Conservation (phyloP, 2,329 filamentous ascomycete genomes). For the Venturia asperata region DNA sequence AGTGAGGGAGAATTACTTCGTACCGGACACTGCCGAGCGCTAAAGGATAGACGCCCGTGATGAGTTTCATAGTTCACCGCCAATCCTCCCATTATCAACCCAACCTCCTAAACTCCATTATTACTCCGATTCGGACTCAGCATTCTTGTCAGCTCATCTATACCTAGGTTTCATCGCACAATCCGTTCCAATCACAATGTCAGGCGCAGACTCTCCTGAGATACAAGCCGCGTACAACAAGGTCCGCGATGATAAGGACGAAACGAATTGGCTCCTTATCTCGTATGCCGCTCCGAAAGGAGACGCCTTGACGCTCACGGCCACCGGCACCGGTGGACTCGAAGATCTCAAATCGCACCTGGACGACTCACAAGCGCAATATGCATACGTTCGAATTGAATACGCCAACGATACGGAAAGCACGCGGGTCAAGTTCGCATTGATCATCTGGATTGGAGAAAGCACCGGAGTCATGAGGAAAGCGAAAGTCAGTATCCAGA, state of each 20-base stretch:
- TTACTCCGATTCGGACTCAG: not conserved
- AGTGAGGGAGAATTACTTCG: not conserved
- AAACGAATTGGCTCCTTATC: slow-evolving; percentile 60
- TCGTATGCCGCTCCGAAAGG: slow-evolving; percentile 51
- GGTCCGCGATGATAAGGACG: slow-evolving; percentile 59
- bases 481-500: slow-evolving; percentile 61
- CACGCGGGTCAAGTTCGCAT: slow-evolving; percentile 60
- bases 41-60: not conserved
- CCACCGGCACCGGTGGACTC: slow-evolving; percentile 55
- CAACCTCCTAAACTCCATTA: not conserved
- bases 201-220: slow-evolving; percentile 37
- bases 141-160: not conserved
- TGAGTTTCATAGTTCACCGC: not conserved
- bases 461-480: slow-evolving; percentile 61
- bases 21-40: not conserved
- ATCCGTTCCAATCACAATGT: not conserved
- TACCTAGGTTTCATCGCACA: not conserved
- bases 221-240: slow-evolving; percentile 59
- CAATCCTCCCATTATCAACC: not conserved
- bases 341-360: slow-evolving; percentile 50
- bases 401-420: slow-evolving; percentile 66
- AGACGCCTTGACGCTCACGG: slow-evolving; percentile 49
- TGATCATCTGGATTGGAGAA: slow-evolving; percentile 63
- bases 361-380: slow-evolving; percentile 55
- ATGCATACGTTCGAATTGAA: slow-evolving; percentile 59